Evolutionary conservation across 352 stramenopile species (phyloP), one percentile per base, ranked within the genome.

Genomic region (Phytopythium vexans): DNA sequence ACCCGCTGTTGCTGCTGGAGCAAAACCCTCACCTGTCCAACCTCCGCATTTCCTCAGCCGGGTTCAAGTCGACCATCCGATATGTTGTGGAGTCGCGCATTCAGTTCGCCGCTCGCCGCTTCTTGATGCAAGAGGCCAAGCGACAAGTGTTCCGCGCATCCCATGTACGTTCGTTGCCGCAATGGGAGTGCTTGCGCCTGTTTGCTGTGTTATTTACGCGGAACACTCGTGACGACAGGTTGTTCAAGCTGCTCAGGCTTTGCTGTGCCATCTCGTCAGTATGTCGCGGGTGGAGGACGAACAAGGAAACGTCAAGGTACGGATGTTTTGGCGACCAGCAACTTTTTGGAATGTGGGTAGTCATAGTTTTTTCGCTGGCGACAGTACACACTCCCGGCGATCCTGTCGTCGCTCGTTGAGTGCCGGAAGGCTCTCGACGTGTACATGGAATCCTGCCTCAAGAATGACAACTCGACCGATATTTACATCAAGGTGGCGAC

Each of bases 381-480:
- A 35, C 44, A 92, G 82, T 77, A 92, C 49, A 72, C 82, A 21
- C 70, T 90, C 10, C 74, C 82, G 39, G 79, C 82, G 14, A 68
- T 86, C 5, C 56, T 92, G 16, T 69, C 72, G 33, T 92, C 82
- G 46, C 74, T 92, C 3, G 56, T 89, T 10, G 75, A 86, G 40
- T 90, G 82, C 54, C 79, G 77, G 39, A 77, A 75, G 27, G 69
- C 75, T 5, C 58, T 92, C 37, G 76, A 78, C 10, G 65, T 54
- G 0, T 92, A 88, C 59, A 77, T 87, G 53, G 78, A 92, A 49
- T 88, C 74, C 9, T 87, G 78, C 15, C 49, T 86, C 11, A 88
- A 88, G 52, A 74, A 82, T 37, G 84, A 72, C 21, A 74, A 61
- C 11, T 62, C 68, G 42, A 80, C 64, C 1, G 74, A 89, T 56